Base-by-base conservation (phyloP, 805 yeast genomes). In the Yarrowia osloensis region DNA sequence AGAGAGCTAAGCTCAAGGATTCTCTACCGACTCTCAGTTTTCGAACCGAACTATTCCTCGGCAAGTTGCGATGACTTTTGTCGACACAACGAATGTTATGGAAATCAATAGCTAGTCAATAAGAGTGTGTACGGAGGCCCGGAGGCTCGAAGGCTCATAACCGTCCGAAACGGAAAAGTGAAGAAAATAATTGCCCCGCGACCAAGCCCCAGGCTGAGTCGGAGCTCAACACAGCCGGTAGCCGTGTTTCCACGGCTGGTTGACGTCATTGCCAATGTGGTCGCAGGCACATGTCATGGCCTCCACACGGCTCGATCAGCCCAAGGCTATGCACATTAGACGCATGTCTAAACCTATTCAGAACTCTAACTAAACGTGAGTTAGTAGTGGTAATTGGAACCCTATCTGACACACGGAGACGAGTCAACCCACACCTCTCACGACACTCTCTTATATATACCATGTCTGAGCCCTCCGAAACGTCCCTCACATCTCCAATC, bases 271-370 rank as follows among this genome's bases (percentile, higher is more conserved):
- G 26, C n/a, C n/a, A 12, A 13, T 21, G 8, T 3, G 28, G 28
- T 21, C 47, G 28, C 22, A 17, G 7, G 8, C 17, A 17, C 17
- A n/a, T 21, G 28, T 24, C 24, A 15, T 17, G 15, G 19, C 35
- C 40, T 21, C 21, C 26, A 33, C 57, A 50, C 57, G 57, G 57
- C 57, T 50, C 57, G 57, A 31, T 50, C 57, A 49, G 57, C 57
- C 40, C 57, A 13, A 50, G 57, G 57, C 40, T 50, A 50, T 50
- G 57, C 57, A 50, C 57, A 6, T 21, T 33, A 9, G 13, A 50
- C 40, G 57, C 57, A 50, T 7, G 39, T 31, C 40, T 33, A 33
- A 33, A 50, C 40, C 4, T 13, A 13, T 4, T 11, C 1, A 11
- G 11, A 50, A 31, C 57, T 8, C 13, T 21, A 21, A 31, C 19